Conservation (phyloP, 2,329 filamentous ascomycete species). For the Dichotomopilus funicola region DNA sequence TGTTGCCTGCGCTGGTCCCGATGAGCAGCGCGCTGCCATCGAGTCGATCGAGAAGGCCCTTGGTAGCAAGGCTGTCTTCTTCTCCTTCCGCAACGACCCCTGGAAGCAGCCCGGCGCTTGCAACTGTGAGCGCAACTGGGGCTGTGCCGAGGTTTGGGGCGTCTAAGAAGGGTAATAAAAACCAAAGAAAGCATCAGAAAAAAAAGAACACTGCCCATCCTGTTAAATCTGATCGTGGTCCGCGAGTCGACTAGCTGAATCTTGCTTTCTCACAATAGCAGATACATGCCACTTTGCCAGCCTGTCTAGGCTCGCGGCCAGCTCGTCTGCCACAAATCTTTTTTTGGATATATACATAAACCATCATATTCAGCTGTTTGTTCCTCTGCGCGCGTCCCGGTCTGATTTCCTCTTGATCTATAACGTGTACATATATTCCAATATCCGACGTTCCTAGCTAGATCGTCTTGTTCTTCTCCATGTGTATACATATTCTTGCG, state of each 20-base stretch:
- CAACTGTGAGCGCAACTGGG: conserved; percentile 76
- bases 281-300: too few relatives aligned
- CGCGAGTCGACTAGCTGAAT: not conserved
- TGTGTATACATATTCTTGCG: too few relatives aligned
- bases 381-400: not conserved
- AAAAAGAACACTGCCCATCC: not conserved
- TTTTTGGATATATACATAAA: conserved; percentile 6
- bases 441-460: not conserved
- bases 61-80: conserved; percentile 68
- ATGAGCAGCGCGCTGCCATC: conserved; percentile 68
- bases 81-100: conserved; percentile 69
- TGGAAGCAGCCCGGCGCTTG: conserved; percentile 73
- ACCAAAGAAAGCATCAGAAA: too few relatives aligned
- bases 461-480: too few relatives aligned
- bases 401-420: conserved; percentile 10
- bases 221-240: not conserved
- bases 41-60: conserved; percentile 58
- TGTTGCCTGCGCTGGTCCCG: conserved; percentile 57
- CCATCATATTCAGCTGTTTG: conserved; percentile 4
- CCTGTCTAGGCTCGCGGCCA: not conserved
- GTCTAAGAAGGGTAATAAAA: conserved; percentile 7
- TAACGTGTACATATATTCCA: not conserved
- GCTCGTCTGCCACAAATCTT: not conserved
- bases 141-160: conserved; percentile 50
- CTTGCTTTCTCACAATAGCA: too few relatives aligned